Percentiles rank a stretch among this genome's conserved stretches.
Evolutionary conservation across 306 rosid species (phyloP).

Genomic region (Vigna hirtella): DNA sequence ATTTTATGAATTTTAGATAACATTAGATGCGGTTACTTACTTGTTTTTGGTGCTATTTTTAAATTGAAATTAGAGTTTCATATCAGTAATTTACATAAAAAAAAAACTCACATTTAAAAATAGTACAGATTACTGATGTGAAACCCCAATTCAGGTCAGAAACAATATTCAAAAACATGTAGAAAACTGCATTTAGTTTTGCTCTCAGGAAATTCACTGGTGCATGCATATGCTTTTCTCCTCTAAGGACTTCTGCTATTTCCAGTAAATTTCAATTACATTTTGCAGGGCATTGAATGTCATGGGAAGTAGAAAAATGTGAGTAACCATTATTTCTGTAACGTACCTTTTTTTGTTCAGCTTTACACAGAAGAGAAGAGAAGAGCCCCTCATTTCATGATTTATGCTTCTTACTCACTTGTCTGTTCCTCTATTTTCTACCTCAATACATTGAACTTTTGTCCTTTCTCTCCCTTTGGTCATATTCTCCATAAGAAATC

Average conservation of each 20-base stretch:
- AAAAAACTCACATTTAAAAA: not conserved
- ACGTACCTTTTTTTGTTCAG: slow-evolving; percentile 42
- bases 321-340: slow-evolving; percentile 45
- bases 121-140: not conserved
- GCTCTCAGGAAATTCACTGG: slow-evolving; percentile 29
- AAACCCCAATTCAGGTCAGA: not conserved
- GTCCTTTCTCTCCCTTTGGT: not conserved
- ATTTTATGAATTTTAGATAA: slow-evolving; percentile 27
- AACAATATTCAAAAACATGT: not conserved
- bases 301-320: slow-evolving; percentile 44
- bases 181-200: not conserved
- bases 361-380: slow-evolving; percentile 39
- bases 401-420: slow-evolving; percentile 22
- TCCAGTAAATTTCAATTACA: slow-evolving; percentile 49
- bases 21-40: slow-evolving; percentile 8
- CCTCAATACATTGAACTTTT: slow-evolving; percentile 16
- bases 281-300: slow-evolving; percentile 49
- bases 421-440: not conserved
- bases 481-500: not conserved
- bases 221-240: not conserved
- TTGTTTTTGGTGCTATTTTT: not conserved
- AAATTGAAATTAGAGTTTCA: not conserved
- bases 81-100: not conserved
- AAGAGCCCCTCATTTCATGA: slow-evolving; percentile 32
- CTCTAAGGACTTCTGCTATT: slow-evolving; percentile 40